These are phyloP conservation scores for Nannochloris sp. DNA, from an alignment of 139 green algal genomes.

Conservation along the genomic window DNA sequence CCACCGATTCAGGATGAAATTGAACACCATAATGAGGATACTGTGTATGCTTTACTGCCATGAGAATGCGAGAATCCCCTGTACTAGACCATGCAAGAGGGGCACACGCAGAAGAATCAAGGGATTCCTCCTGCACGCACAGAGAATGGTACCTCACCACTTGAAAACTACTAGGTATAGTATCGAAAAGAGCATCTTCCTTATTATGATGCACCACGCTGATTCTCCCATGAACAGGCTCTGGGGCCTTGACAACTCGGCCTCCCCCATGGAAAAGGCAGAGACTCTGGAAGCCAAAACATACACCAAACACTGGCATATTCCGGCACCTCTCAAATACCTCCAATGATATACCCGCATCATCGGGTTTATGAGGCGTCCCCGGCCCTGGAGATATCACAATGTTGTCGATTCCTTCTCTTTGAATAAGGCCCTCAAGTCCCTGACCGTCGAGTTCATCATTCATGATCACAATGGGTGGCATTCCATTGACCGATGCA, in stretches of 20 bases:
- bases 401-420: slow-evolving; percentile 56
- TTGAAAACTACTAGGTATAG: slow-evolving; percentile 55
- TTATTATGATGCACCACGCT: slow-evolving; percentile 59
- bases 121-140: slow-evolving; percentile 48
- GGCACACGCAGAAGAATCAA: slow-evolving; percentile 60
- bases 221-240: slow-evolving; percentile 85
- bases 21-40: slow-evolving; percentile 85
- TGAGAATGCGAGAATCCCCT: slow-evolving; percentile 43
- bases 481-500: slow-evolving; percentile 64
- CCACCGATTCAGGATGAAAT: slow-evolving; percentile 93
- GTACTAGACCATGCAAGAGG: slow-evolving; percentile 69
- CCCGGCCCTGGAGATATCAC: slow-evolving; percentile 95
- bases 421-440: slow-evolving; percentile 37
- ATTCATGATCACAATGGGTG: slow-evolving; percentile 74
- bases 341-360: slow-evolving; percentile 75
- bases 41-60: slow-evolving; percentile 66
- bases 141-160: slow-evolving; percentile 69
- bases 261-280: slow-evolving; percentile 54
- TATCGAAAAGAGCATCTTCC: slow-evolving; percentile 62
- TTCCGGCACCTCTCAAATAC: slow-evolving; percentile 41
- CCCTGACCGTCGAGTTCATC: slow-evolving; percentile 50
- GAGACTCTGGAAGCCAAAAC: slow-evolving; percentile 91
- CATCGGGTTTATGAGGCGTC: slow-evolving; percentile 48
- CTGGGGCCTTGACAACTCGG: slow-evolving; percentile 46
- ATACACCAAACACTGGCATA: slow-evolving; percentile 90